phyloP scores from a whole-genome alignment of 306 rosid species.

The Acacia confusa region DNA sequence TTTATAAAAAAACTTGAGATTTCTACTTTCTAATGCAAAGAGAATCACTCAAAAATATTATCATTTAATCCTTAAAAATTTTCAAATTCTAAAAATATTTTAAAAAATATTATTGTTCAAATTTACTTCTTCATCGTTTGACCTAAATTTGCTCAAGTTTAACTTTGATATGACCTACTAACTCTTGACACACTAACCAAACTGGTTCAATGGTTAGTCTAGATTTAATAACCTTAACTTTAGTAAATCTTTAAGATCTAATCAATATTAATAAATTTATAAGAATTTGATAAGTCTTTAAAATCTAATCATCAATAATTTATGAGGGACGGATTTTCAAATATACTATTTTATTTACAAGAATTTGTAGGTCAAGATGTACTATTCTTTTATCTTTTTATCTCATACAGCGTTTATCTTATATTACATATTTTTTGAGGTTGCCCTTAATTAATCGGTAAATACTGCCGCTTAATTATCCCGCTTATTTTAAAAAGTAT shows the following conservation, averaged over 20 bases:
- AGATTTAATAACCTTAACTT: too few species aligned
- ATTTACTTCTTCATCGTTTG: fast-evolving
- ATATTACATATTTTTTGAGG: background rate
- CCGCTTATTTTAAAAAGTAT: background rate
- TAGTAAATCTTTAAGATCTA: background rate
- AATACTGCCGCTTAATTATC: background rate
- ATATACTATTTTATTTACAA: background rate
- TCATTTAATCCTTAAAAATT: too few species aligned
- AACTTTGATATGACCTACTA: too few species aligned
- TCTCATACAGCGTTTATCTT: background rate
- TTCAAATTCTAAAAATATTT: too few species aligned
- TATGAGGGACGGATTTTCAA: background rate
- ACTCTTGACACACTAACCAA: too few species aligned
- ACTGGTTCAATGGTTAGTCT: too few species aligned
- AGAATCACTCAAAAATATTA: too few species aligned
- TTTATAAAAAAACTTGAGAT: too few species aligned
- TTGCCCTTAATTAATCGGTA: background rate
- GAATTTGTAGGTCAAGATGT: background rate
- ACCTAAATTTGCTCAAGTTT: too few species aligned
- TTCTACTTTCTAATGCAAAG: too few species aligned
- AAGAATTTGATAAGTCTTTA: background rate
- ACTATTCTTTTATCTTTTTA: background rate
- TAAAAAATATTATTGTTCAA: too few species aligned
- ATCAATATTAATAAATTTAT: background rate
- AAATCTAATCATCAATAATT: background rate